Evolutionary conservation across 2,329 filamentous ascomycete species (phyloP).

Genomic region (Tolypocladium tropicale): DNA sequence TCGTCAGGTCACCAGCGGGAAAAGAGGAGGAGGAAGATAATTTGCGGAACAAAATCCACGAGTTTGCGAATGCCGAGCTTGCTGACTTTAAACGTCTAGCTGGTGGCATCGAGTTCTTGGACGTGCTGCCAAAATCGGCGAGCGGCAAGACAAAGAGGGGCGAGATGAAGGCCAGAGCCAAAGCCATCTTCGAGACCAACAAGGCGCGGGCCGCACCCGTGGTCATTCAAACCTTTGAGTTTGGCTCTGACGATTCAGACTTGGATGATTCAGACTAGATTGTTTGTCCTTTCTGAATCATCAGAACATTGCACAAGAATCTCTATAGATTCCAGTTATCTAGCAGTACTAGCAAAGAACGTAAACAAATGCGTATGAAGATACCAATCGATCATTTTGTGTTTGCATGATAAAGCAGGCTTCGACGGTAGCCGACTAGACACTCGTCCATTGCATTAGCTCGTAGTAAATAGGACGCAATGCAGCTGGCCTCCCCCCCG

Average conservation of each 20-base stretch:
- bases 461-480: not conserved
- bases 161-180: slow-evolving; percentile 30
- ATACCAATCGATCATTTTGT: too few relatives aligned
- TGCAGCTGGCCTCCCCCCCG: too few relatives aligned
- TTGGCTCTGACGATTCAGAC: slow-evolving; percentile 7
- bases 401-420: too few relatives aligned
- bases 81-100: slow-evolving; percentile 39
- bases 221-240: slow-evolving; percentile 4
- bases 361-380: too few relatives aligned
- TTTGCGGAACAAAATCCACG: slow-evolving; percentile 28
- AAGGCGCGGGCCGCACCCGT: slow-evolving; percentile 1
- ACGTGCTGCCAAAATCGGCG: slow-evolving; percentile 49
- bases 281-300: not conserved
- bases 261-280: not conserved
- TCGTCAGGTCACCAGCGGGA: slow-evolving; percentile 34
- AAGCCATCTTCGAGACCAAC: slow-evolving; percentile 7
- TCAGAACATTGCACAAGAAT: not conserved
- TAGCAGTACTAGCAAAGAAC: not conserved
- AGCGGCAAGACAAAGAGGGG: slow-evolving; percentile 47
- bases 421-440: too few relatives aligned
- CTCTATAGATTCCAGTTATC: too few relatives aligned
- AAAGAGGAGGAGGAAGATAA: slow-evolving; percentile 42
- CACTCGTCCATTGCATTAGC: not conserved
- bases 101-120: slow-evolving; percentile 38
- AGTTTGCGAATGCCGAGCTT: slow-evolving; percentile 30